phyloP scores from a whole-genome alignment of 768 basidiomycete species.

The Hortiboletus flavorubellus region DNA sequence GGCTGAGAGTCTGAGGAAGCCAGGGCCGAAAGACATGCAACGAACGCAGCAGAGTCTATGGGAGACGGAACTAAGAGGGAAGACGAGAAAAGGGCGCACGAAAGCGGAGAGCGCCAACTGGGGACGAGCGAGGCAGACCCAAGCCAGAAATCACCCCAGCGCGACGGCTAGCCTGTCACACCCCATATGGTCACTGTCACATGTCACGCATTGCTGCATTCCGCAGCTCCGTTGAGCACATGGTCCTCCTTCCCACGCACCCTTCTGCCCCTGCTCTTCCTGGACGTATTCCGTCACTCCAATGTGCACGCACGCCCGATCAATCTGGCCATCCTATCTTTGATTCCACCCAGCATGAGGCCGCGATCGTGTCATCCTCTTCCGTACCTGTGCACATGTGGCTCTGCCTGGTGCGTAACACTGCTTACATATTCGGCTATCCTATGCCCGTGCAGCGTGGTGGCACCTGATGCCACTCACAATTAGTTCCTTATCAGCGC shows the following conservation, averaged over 20 bases:
- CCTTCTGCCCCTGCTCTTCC: neutral
- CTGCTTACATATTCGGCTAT: conserved; percentile 3
- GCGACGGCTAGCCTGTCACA: conserved; percentile 5
- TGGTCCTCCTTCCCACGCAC: neutral
- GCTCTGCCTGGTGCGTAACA: neutral
- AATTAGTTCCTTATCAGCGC: neutral
- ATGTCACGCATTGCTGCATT: conserved; percentile 6
- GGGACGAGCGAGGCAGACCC: conserved; percentile 25
- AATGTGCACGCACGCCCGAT: neutral
- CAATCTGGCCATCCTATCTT: conserved; percentile 6
- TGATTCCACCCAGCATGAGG: neutral
- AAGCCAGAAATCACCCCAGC: conserved; percentile 11
- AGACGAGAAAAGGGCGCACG: conserved; percentile 13
- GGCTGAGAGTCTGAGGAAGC: conserved; percentile 31
- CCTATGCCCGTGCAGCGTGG: neutral
- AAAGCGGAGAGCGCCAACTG: conserved; percentile 20
- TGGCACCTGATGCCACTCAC: neutral
- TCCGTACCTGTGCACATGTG: conserved; percentile 6
- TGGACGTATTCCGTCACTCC: neutral
- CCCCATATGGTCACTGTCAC: conserved; percentile 10
- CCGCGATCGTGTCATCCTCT: too few relatives aligned
- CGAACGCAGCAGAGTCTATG: conserved; percentile 10
- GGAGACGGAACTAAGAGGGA: neutral
- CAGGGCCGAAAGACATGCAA: conserved; percentile 31
- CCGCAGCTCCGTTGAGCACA: conserved; percentile 17